phyloP scores from a whole-genome alignment of 805 yeast genomes.

The Martiniozyma abietophila region DNA sequence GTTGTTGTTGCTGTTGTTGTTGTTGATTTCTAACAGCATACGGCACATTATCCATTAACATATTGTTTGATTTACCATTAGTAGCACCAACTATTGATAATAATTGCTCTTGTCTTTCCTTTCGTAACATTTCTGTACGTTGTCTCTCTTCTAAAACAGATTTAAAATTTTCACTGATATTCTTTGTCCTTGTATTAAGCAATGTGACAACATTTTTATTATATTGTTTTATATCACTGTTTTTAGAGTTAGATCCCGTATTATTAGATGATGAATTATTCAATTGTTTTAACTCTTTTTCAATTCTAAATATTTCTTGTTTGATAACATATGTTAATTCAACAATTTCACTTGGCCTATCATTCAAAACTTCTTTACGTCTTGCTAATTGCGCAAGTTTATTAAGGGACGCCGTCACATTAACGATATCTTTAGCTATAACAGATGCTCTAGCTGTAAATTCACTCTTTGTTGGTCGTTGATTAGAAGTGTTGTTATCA shows the following conservation, averaged over 20 bases:
- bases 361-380: conserved; percentile 85
- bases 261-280: conserved; percentile 26
- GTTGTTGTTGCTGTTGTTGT: not conserved
- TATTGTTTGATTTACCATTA: conserved; percentile 4
- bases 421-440: conserved; percentile 84
- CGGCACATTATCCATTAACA: conserved; percentile 13
- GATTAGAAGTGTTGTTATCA: conserved; percentile 12
- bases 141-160: conserved; percentile 85
- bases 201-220: conserved; percentile 81
- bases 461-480: conserved; percentile 32
- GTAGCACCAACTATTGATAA: conserved; percentile 33
- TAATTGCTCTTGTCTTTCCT: conserved; percentile 77
- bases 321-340: conserved; percentile 82
- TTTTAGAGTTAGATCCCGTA: conserved; percentile 16
- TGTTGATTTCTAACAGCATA: conserved; percentile 20
- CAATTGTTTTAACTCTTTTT: conserved; percentile 54
- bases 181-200: conserved; percentile 81
- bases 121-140: conserved; percentile 68
- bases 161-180: conserved; percentile 86
- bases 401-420: conserved; percentile 70
- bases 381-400: conserved; percentile 77
- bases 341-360: conserved; percentile 86
- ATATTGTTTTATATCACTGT: conserved; percentile 62
- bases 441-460: conserved; percentile 64
- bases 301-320: conserved; percentile 80